Conservation (phyloP, 2,329 filamentous ascomycete genomes). For the Drechslera avenae region DNA sequence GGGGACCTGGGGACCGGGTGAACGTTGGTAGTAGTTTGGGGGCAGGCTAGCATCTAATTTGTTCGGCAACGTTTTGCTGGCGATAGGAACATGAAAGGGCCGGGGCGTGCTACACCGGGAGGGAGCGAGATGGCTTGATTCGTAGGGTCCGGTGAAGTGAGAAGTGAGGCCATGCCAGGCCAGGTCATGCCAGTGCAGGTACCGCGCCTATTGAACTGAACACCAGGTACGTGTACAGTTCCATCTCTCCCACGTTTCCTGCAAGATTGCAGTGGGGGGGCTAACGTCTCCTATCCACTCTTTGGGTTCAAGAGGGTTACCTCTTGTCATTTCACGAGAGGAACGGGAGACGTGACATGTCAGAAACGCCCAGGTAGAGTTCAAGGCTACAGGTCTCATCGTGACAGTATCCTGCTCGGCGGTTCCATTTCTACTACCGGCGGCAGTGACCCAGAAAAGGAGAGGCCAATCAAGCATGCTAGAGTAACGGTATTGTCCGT, state of each 20-base stretch:
- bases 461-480: conserved; percentile 10
- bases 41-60: not conserved
- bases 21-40: not conserved
- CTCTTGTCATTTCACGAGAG: no score
- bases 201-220: conserved; percentile 5
- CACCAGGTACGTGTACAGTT: conserved; percentile 7
- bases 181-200: not conserved
- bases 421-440: not conserved
- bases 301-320: no score
- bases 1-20: not conserved
- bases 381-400: conserved; percentile 3
- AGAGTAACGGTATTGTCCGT: not conserved
- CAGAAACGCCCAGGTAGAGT: not conserved
- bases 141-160: conserved; percentile 1
- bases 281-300: not conserved
- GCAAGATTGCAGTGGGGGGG: not conserved
- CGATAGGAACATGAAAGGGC: conserved; percentile 2
- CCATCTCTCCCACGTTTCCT: not conserved
- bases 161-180: no score
- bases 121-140: conserved; percentile 4
- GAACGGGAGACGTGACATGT: not conserved
- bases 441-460: conserved; percentile 7
- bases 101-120: conserved; percentile 7
- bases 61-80: conserved; percentile 1
- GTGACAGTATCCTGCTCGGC: conserved; percentile 4